Conservation (phyloP, 768 basidiomycete genomes). For the Porphyrellus cyaneotinctus region DNA sequence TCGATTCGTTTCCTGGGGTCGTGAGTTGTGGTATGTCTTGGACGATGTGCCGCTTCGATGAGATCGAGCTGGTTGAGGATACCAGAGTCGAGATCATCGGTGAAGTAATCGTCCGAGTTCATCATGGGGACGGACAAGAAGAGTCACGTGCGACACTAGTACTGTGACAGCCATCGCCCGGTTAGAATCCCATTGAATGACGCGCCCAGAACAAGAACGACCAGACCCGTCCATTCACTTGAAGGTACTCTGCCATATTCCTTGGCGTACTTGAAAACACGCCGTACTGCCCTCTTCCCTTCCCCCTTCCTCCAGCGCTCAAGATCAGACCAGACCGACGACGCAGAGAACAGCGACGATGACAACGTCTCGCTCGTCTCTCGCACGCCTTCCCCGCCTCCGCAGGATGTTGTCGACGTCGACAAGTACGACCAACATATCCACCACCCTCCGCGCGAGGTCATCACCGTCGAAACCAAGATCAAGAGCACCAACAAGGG, state of each 20-base stretch:
- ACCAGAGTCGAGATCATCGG: constrained; percentile 59
- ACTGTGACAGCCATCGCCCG: constrained; percentile 47
- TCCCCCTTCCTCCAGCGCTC: constrained; percentile 57
- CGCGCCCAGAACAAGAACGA: constrained; percentile 29
- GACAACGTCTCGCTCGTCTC: constrained; percentile 73
- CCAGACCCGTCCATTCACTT: constrained; percentile 27
- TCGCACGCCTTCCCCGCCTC: constrained; percentile 67
- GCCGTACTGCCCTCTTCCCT: constrained; percentile 55
- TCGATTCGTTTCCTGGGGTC: constrained; percentile 18
- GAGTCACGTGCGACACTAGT: constrained; percentile 13
- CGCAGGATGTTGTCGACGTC: constrained; percentile 48
- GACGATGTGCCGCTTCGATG: constrained; percentile 59
- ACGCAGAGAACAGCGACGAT: constrained; percentile 49
- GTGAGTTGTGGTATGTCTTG: constrained; percentile 13
- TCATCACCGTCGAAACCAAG: constrained; percentile 77
- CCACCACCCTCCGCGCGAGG: constrained; percentile 49
- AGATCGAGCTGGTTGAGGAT: constrained; percentile 60
- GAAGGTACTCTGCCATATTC: constrained; percentile 69
- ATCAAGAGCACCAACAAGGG: constrained; percentile 78
- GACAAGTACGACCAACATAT: constrained; percentile 69
- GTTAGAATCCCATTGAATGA: constrained; percentile 68
- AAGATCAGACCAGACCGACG: constrained; percentile 36
- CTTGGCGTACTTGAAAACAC: constrained; percentile 39
- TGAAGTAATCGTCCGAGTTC: constrained; percentile 78
- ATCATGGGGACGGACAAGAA: constrained; percentile 33